Base-by-base conservation (phyloP, 176 grass and related monocot species). In the Poa annua region DNA sequence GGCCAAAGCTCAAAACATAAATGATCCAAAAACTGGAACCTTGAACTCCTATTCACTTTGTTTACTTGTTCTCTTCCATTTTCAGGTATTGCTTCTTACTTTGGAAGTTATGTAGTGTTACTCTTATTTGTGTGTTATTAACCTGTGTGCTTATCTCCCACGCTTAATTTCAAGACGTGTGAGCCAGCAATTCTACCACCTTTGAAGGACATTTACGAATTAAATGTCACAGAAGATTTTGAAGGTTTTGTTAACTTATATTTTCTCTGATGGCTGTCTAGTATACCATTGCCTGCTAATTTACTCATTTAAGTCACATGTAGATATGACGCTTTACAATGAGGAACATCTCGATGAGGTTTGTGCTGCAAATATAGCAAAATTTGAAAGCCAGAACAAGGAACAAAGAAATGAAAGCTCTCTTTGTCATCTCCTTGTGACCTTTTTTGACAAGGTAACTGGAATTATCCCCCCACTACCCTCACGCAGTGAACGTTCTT, bases 1-100 rank as follows among this genome's bases (percentile, higher is more conserved):
- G 96, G 96, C 96, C 12, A 98, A 98, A 91, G 88, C 92, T 79
- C 92, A 95, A 88, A 85, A 88, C 63, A 98, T 98, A 38, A 98
- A 98, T 71, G 89, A 98, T 86, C 86, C 96, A 8, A 98, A 95
- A 84, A 61, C 54, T 54, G 96, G 96, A 21, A 90, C 92, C 77
- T 63, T 98, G 12, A 98, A 98, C 83, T 95, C 96, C 26, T 98
- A 90, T 86, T 98, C 96, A 12, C 82, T 98, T 72, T 98, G 96
- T 74, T 78, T 98, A 76, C 85, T 98, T 71, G 90, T 95, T 59
- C 87, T 98, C 55, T 98, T 91, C 67, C 92, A 98, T 85, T 91
- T 98, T 79, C 96, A 98, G 96, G 96, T 98, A 88, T 71, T 77
- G 49, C 76, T 85, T 84, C 39, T 81, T 79, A 87, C 63, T 49